These are phyloP conservation scores for Sporothrix variecibatus DNA, from an alignment of 2,329 filamentous ascomycete genomes.

Conservation along the genomic window DNA sequence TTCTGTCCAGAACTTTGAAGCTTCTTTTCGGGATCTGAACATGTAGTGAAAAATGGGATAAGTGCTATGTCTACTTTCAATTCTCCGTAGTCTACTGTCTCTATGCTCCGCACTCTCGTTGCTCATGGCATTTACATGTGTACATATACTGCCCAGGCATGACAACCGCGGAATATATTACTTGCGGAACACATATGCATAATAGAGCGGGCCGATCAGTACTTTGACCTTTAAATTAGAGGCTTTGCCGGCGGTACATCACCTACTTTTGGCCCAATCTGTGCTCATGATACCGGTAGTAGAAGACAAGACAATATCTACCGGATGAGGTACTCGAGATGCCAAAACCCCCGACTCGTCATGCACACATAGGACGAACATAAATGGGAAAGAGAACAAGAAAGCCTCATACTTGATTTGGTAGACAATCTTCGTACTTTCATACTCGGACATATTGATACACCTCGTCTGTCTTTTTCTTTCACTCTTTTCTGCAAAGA, in stretches of 20 bases:
- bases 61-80: neutral
- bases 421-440: neutral
- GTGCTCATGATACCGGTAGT: too few relatives aligned
- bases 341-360: too few relatives aligned
- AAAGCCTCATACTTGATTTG: neutral
- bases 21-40: neutral
- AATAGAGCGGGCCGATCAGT: slow-evolving; percentile 12
- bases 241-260: neutral
- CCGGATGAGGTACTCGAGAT: neutral
- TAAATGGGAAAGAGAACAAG: neutral
- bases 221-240: too few relatives aligned
- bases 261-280: neutral
- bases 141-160: neutral
- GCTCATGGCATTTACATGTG: neutral
- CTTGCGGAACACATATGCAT: slow-evolving; percentile 7
- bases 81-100: neutral
- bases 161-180: neutral
- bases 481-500: neutral
- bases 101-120: neutral
- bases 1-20: neutral
- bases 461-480: neutral
- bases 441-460: neutral
- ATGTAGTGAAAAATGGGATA: neutral
- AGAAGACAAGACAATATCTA: neutral
- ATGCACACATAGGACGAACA: too few relatives aligned